A percentile compares a stretch with the other conserved stretches of the same genome.
These are phyloP conservation scores for Fusarium illudens DNA, from an alignment of 2,329 filamentous ascomycete species.

Conservation along the genomic window DNA sequence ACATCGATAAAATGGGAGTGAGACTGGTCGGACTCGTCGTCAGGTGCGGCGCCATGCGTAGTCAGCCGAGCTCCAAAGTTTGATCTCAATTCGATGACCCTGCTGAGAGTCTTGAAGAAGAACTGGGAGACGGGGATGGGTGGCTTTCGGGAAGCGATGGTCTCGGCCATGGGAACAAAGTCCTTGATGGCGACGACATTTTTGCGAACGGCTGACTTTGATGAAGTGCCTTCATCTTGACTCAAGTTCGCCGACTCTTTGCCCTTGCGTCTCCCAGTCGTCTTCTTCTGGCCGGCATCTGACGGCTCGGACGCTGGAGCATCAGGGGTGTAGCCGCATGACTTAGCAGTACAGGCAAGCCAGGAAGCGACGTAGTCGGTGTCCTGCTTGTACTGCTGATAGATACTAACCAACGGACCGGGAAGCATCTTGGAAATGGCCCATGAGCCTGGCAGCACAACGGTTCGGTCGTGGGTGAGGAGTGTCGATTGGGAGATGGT, in stretches of 20 bases:
- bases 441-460: too few relatives aligned
- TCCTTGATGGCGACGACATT: neutral
- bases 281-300: neutral
- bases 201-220: neutral
- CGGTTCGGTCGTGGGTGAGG: too few relatives aligned
- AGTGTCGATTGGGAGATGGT: too few relatives aligned
- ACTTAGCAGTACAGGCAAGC: neutral
- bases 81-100: neutral
- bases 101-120: neutral
- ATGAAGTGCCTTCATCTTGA: too few relatives aligned
- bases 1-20: neutral
- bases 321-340: neutral
- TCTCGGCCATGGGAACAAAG: slow-evolving; percentile 4
- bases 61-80: neutral
- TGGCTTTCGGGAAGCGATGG: neutral
- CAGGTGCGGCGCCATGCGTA: neutral
- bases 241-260: too few relatives aligned
- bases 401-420: neutral
- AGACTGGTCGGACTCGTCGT: neutral
- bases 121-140: neutral
- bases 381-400: neutral
- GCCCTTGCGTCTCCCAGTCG: slow-evolving; percentile 1
- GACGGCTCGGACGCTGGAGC: too few relatives aligned
- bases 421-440: neutral
- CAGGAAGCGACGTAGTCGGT: neutral